Conservation (phyloP, 2,329 filamentous ascomycete genomes). For the Parascedosporium putredinis region DNA sequence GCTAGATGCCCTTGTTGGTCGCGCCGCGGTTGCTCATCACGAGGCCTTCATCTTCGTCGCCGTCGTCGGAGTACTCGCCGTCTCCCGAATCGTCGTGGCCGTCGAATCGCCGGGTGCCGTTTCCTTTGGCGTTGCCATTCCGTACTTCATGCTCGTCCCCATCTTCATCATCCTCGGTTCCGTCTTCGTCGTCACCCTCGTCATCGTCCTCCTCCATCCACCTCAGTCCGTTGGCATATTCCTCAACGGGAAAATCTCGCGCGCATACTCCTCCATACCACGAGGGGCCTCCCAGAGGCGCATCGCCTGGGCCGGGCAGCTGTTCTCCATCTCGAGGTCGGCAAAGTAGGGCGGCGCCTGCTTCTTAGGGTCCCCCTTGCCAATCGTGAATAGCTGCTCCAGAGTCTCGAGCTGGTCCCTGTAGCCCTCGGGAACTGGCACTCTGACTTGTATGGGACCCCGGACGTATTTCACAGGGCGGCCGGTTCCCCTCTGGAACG, state of each 20-base stretch:
- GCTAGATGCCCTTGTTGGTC: conserved; percentile 52
- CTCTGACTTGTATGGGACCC: conserved; percentile 71
- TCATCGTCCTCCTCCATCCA: conserved; percentile 69
- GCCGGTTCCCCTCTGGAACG: conserved; percentile 69
- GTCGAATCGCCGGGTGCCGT: conserved; percentile 17
- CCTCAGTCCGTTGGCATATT: conserved; percentile 82
- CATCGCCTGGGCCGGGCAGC: conserved; percentile 64
- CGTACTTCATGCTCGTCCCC: conserved; percentile 28
- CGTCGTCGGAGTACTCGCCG: conserved; percentile 33
- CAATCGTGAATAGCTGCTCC: conserved; percentile 46
- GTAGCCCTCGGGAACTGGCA: conserved; percentile 81
- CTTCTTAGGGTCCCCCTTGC: conserved; percentile 39
- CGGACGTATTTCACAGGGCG: conserved; percentile 69
- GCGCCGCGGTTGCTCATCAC: conserved; percentile 47
- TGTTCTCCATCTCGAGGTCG: conserved; percentile 42
- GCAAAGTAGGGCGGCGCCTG: conserved; percentile 54
- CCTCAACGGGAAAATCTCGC: conserved; percentile 89
- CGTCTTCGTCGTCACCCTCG: conserved; percentile 17
- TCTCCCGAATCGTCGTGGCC: conserved; percentile 30
- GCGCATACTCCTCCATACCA: conserved; percentile 85
- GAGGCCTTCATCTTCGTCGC: conserved; percentile 48
- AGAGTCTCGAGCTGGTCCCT: conserved; percentile 70
- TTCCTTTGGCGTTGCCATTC: conserved; percentile 8
- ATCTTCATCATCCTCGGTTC: conserved; percentile 39
- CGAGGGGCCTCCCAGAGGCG: conserved; percentile 86